These are phyloP conservation scores for Corymbia calophylla DNA, from an alignment of 441 rosid genomes.

Conservation along the genomic window DNA sequence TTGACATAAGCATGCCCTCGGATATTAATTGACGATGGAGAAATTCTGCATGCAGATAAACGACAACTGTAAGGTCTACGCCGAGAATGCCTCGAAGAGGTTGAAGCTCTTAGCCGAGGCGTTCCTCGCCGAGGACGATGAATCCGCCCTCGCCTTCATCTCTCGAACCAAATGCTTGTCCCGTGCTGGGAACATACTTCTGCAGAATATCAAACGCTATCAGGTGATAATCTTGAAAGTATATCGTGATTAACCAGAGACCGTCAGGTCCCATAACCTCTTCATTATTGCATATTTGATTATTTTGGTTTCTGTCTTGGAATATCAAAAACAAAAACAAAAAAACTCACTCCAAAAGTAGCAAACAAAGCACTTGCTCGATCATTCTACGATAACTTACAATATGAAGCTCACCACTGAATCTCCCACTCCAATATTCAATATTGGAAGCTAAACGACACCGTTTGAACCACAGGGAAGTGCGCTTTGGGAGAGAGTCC, in stretches of 20 bases:
- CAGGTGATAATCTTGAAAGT: constrained; percentile 33
- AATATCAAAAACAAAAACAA: neutral
- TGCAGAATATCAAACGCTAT: constrained; percentile 37
- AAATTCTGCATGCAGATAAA: constrained; percentile 35
- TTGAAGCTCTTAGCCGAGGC: constrained; percentile 59
- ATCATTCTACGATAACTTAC: neutral
- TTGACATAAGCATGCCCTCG: neutral
- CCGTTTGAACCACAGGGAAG: constrained; percentile 39
- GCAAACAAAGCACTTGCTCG: neutral
- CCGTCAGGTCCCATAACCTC: neutral
- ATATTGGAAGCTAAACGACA: neutral
- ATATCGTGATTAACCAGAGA: neutral
- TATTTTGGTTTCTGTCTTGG: neutral
- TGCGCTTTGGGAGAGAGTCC: constrained; percentile 70
- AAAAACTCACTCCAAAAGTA: neutral
- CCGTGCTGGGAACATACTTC: constrained; percentile 29
- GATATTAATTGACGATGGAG: neutral
- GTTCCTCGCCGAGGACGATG: constrained; percentile 34
- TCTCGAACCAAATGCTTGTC: constrained; percentile 51
- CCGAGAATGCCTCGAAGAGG: constrained; percentile 48
- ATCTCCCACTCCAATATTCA: neutral
- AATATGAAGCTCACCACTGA: neutral
- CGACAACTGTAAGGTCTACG: constrained; percentile 32
- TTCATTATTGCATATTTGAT: neutral
- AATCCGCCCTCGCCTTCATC: constrained; percentile 34